Conservation (phyloP, 1,284 basidiomycete species). For the Afroboletus lepidellus region DNA sequence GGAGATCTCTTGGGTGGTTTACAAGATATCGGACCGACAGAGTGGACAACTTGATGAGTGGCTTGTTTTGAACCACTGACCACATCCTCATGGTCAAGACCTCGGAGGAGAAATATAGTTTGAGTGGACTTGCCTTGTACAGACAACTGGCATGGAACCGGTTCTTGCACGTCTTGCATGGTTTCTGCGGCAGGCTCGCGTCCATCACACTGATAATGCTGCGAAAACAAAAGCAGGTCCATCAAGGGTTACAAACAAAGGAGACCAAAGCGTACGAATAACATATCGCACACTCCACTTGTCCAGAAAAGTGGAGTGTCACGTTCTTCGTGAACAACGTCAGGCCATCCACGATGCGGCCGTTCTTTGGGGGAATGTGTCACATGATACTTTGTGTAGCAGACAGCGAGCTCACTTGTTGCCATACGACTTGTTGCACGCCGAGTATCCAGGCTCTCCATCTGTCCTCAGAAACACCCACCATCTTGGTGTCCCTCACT, state of each 20-base stretch:
- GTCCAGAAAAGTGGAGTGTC: conserved; percentile 87
- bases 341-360: conserved; percentile 89
- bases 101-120: neutral
- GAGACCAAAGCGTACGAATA: conserved; percentile 68
- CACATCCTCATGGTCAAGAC: neutral
- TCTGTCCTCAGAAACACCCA: conserved; percentile 87
- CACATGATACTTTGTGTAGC: conserved; percentile 19
- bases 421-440: conserved; percentile 89
- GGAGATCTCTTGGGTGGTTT: conserved; percentile 8
- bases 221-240: conserved; percentile 16
- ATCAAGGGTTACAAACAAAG: neutral
- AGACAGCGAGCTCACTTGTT: conserved; percentile 56
- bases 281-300: conserved; percentile 92
- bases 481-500: conserved; percentile 79
- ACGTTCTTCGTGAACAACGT: conserved; percentile 95
- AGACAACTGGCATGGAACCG: conserved; percentile 92
- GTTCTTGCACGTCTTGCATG: conserved; percentile 95
- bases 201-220: conserved; percentile 95
- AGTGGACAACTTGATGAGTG: conserved; percentile 91
- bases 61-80: conserved; percentile 88
- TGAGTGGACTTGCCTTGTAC: conserved; percentile 64
- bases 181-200: conserved; percentile 84
- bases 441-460: conserved; percentile 96
- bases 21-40: conserved; percentile 80
- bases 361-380: conserved; percentile 59